Evolutionary conservation across 2,329 filamentous ascomycete species (phyloP).

Genomic region (Curvularia lunata): DNA sequence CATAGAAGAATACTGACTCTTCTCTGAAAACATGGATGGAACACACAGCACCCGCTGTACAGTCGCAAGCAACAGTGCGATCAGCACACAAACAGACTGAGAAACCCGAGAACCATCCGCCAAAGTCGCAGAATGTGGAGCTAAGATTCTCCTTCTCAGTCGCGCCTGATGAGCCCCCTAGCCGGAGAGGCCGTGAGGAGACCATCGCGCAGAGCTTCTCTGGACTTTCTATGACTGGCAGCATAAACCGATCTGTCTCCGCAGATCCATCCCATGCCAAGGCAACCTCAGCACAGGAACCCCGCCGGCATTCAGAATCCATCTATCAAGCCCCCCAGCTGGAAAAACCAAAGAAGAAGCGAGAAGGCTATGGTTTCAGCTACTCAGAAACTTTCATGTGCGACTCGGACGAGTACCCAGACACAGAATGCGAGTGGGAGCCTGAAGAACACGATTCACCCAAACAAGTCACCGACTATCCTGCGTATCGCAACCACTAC

Average conservation of each 20-base stretch:
- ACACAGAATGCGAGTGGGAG: conserved; percentile 27
- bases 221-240: conserved; percentile 5
- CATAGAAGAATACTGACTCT: conserved; percentile 3
- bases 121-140: conserved; percentile 15
- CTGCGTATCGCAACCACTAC: neutral
- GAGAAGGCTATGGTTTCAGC: conserved; percentile 35
- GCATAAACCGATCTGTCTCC: neutral
- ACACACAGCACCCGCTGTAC: neutral
- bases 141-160: conserved; percentile 27
- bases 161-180: conserved; percentile 1
- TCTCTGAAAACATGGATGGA: neutral
- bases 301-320: conserved; percentile 1
- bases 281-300: neutral
- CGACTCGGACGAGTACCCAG: conserved; percentile 34
- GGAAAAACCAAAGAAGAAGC: conserved; percentile 25
- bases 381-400: conserved; percentile 30
- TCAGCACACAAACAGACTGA: neutral
- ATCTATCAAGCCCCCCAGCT: conserved; percentile 12
- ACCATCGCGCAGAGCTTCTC: conserved; percentile 16
- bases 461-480: neutral
- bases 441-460: conserved; percentile 6
- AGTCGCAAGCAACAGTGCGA: neutral
- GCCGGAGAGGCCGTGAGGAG: neutral
- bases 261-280: neutral
- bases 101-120: neutral